Conservation (phyloP, 768 basidiomycete species). For the Calocybe indica region DNA sequence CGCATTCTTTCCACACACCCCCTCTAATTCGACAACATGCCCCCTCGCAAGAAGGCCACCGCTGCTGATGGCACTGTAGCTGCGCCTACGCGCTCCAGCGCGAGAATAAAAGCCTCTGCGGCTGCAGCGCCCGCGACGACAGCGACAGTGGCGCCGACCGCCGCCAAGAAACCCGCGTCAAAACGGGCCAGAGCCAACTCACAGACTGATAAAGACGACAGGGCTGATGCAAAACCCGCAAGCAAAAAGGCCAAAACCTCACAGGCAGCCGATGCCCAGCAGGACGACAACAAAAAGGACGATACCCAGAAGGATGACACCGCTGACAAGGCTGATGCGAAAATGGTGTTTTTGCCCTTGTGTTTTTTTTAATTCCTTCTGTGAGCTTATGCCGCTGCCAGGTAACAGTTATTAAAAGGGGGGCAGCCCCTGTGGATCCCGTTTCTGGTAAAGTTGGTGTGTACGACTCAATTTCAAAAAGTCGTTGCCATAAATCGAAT, state of each 20-base stretch:
- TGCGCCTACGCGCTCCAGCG: conserved; percentile 31
- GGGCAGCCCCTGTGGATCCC: conserved; percentile 51
- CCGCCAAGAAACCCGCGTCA: conserved; percentile 17
- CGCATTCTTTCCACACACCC: conserved; percentile 7
- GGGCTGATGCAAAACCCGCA: conserved; percentile 17
- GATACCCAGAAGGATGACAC: conserved; percentile 10
- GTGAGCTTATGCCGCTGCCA: conserved; percentile 1
- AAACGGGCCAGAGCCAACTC: conserved; percentile 24
- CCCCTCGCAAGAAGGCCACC: conserved; percentile 40
- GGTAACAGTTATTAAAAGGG: conserved; percentile 42
- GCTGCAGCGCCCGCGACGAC: conserved; percentile 14
- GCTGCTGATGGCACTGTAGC: conserved; percentile 17
- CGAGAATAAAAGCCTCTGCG: conserved; percentile 25
- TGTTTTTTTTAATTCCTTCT: not conserved
- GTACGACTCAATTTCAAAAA: conserved; percentile 15
- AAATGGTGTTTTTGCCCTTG: conserved; percentile 31
- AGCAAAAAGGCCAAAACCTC: conserved; percentile 21
- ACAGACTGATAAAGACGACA: conserved; percentile 19
- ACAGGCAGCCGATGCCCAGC: conserved; percentile 10
- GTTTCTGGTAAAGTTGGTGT: conserved; percentile 37
- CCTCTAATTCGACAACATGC: conserved; percentile 23
- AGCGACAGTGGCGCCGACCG: not conserved
- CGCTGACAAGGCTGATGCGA: conserved; percentile 9
- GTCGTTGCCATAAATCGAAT: not conserved
- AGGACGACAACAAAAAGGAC: conserved; percentile 19